These are phyloP conservation scores for Lodderomyces parapsilosis DNA, from an alignment of 1,139 yeast genomes.

Conservation along the genomic window DNA sequence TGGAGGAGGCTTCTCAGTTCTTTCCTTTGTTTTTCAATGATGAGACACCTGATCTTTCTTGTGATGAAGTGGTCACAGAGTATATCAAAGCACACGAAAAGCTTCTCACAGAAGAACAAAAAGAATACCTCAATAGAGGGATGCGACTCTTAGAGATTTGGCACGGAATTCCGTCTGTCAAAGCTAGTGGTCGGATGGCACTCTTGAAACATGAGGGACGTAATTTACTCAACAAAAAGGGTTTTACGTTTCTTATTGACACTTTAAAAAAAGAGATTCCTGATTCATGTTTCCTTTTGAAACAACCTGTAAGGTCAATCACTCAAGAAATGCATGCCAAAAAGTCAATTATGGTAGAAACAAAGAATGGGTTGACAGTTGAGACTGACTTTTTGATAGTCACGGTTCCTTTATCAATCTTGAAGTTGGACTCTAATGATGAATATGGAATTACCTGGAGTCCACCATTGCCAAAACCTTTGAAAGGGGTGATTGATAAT, in stretches of 20 bases:
- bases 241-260: conserved; percentile 53
- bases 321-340: conserved; percentile 30
- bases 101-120: conserved; percentile 53
- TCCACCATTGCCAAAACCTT: conserved; percentile 53
- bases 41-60: conserved; percentile 40
- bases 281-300: conserved; percentile 34
- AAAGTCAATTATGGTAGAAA: conserved; percentile 18
- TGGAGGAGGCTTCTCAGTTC: conserved; percentile 1
- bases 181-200: too few relatives aligned
- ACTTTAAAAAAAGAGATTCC: conserved; percentile 28
- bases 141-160: conserved; percentile 63
- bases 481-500: conserved; percentile 44
- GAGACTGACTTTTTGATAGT: conserved; percentile 58
- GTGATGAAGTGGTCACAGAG: conserved; percentile 44
- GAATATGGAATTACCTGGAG: conserved; percentile 55
- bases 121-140: conserved; percentile 46
- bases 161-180: conserved; percentile 54
- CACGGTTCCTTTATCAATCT: conserved; percentile 73
- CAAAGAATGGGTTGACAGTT: conserved; percentile 19
- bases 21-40: conserved; percentile 17
- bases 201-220: conserved; percentile 62
- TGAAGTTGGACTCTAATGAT: conserved; percentile 37
- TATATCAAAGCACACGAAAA: conserved; percentile 48
- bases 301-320: conserved; percentile 41
- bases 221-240: conserved; percentile 62